Conservation (phyloP, 352 stramenopile genomes). For the Phytopythium mirpurense region DNA sequence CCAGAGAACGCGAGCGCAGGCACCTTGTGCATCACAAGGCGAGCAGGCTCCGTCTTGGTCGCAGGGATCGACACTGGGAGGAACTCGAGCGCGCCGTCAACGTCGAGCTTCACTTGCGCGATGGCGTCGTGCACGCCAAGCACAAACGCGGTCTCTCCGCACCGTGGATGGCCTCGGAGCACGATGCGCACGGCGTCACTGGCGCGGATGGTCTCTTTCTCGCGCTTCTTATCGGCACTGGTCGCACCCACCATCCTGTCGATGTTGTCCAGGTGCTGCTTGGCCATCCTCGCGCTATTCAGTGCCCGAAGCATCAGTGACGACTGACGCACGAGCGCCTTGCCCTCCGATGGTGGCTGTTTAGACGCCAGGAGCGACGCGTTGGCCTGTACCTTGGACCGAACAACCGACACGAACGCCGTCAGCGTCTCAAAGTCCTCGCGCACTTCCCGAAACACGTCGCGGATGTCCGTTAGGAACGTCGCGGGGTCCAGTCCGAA, state of each 20-base stretch:
- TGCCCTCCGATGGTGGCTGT: not conserved
- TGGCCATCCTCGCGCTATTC: slow-evolving; percentile 19
- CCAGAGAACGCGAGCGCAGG: slow-evolving; percentile 60
- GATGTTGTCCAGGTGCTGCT: slow-evolving; percentile 53
- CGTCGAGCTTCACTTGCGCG: slow-evolving; percentile 75
- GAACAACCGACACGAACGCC: slow-evolving; percentile 57
- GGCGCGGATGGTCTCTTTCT: slow-evolving; percentile 27
- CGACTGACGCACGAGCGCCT: slow-evolving; percentile 15
- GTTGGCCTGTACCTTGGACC: slow-evolving; percentile 45
- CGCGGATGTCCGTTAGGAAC: slow-evolving; percentile 64
- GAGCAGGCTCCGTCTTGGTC: slow-evolving; percentile 48
- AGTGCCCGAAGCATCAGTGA: not conserved
- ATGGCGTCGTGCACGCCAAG: slow-evolving; percentile 55
- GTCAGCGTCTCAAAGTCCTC: slow-evolving; percentile 66
- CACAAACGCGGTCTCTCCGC: slow-evolving; percentile 72
- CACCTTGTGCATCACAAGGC: slow-evolving; percentile 51
- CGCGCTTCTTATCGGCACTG: slow-evolving; percentile 29
- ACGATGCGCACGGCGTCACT: slow-evolving; percentile 70
- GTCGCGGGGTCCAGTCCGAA: slow-evolving; percentile 74
- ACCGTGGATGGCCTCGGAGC: slow-evolving; percentile 66
- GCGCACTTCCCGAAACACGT: slow-evolving; percentile 54
- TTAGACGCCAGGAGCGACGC: slow-evolving; percentile 5
- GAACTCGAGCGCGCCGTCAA: slow-evolving; percentile 79
- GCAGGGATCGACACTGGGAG: slow-evolving; percentile 56
- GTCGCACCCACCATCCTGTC: slow-evolving; percentile 47